Percentiles rank a stretch among this genome's conserved stretches.
Evolutionary conservation across 2,329 filamentous ascomycete species (phyloP).

Genomic region (Teratosphaeriaceae sp.): DNA sequence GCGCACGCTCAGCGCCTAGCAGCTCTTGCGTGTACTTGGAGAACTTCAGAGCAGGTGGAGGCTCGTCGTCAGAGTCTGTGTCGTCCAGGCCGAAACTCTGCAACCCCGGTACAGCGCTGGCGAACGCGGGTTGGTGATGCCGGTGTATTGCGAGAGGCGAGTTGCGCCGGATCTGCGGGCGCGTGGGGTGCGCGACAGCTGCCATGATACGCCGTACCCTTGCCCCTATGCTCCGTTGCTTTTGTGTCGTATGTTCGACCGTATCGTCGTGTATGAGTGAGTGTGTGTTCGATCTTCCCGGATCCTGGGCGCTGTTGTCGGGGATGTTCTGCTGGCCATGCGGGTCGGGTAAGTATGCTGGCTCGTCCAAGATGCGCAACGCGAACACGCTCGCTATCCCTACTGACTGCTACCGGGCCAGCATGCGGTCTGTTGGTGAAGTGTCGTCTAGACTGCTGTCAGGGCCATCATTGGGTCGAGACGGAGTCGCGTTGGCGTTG

Average conservation of each 20-base stretch:
- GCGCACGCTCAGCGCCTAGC: conserved; percentile 55
- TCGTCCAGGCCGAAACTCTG: conserved; percentile 59
- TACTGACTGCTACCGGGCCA: conserved; percentile 4
- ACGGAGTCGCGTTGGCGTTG: too few species aligned
- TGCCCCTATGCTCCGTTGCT: conserved; percentile 5
- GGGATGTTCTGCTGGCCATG: conserved; percentile 1
- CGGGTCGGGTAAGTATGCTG: conserved; percentile 4
- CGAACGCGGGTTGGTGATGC: conserved; percentile 39
- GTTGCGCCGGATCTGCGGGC: conserved; percentile 33
- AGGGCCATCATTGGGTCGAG: too few species aligned
- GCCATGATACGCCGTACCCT: conserved; percentile 26
- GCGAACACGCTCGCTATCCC: conserved; percentile 6
- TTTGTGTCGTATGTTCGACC: not conserved
- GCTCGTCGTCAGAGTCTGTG: conserved; percentile 84
- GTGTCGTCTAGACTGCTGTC: too few species aligned
- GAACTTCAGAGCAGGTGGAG: conserved; percentile 82
- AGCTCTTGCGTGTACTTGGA: conserved; percentile 87
- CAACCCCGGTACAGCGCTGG: conserved; percentile 39
- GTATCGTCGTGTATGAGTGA: not conserved
- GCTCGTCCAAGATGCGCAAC: conserved; percentile 4
- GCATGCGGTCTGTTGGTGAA: not conserved
- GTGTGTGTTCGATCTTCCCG: not conserved
- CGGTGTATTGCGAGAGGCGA: conserved; percentile 40
- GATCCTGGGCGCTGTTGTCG: not conserved
- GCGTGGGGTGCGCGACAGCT: conserved; percentile 26